phyloP scores from a whole-genome alignment of 768 basidiomycete genomes.

The Leccinum rimulosum region DNA sequence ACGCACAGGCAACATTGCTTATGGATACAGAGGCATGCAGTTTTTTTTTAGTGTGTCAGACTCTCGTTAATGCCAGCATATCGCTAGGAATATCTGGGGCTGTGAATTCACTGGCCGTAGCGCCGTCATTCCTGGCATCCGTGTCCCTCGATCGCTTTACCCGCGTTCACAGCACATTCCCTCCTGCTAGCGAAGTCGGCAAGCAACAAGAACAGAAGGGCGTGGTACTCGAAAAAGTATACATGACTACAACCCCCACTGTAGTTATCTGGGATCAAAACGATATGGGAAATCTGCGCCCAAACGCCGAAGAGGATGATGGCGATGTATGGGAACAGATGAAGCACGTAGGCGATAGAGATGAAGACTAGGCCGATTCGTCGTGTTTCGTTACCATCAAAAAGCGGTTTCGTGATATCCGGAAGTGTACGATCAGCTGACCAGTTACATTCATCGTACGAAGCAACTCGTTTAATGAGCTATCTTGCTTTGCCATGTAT shows the following conservation, averaged over 20 bases:
- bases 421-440: not conserved
- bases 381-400: not conserved
- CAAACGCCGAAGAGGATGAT: slow-evolving; percentile 35
- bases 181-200: slow-evolving; percentile 48
- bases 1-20: slow-evolving; percentile 61
- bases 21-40: slow-evolving; percentile 62
- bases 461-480: slow-evolving; percentile 33
- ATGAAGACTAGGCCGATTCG: slow-evolving; percentile 21
- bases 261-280: slow-evolving; percentile 61
- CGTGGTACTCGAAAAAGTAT: slow-evolving; percentile 59
- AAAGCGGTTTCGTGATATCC: not conserved
- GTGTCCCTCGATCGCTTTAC: slow-evolving; percentile 66
- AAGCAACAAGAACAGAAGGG: slow-evolving; percentile 57
- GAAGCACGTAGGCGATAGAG: slow-evolving; percentile 47
- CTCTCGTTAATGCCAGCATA: slow-evolving; percentile 1
- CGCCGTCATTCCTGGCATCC: slow-evolving; percentile 55
- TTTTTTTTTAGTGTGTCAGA: not conserved
- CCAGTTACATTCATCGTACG: not conserved
- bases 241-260: slow-evolving; percentile 60
- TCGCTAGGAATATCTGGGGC: slow-evolving; percentile 65
- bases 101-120: slow-evolving; percentile 59
- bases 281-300: slow-evolving; percentile 17
- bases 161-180: slow-evolving; percentile 62
- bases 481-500: slow-evolving; percentile 84
- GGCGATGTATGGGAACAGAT: slow-evolving; percentile 72